Percentiles rank a stretch among this genome's conserved stretches.
phyloP scores from a whole-genome alignment of 2,329 filamentous ascomycete species.

The Aspergillus calidoustus region DNA sequence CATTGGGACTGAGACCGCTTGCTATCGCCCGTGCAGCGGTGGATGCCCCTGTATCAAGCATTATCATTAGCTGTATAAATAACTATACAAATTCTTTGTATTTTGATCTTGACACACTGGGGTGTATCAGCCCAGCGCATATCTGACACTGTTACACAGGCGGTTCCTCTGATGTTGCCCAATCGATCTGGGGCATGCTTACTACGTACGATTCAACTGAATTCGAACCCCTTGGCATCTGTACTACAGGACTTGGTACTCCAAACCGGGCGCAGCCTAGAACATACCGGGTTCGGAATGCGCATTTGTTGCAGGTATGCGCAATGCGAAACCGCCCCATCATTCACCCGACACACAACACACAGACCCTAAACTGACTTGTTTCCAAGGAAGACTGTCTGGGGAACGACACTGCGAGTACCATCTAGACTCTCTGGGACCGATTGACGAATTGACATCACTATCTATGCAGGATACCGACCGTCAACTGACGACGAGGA shows the following conservation, averaged over 20 bases:
- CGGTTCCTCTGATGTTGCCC: background rate
- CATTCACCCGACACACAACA: background rate
- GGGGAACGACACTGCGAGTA: background rate
- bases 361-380: background rate
- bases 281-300: constrained; percentile 5
- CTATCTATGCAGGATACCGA: background rate
- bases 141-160: background rate
- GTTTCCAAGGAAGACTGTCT: background rate
- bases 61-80: constrained; percentile 4
- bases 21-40: background rate
- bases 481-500: background rate
- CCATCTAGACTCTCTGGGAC: background rate
- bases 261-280: background rate
- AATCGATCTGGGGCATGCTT: background rate
- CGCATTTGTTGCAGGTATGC: background rate
- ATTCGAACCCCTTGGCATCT: background rate
- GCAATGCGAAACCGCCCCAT: background rate
- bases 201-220: background rate
- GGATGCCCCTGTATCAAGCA: background rate
- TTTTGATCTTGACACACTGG: background rate
- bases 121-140: background rate
- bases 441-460: background rate
- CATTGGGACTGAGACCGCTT: constrained; percentile 43
- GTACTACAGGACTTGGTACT: background rate
- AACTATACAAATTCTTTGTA: background rate